Percentiles rank a stretch among this genome's conserved stretches.
These are phyloP conservation scores for Russula ochroleuca DNA, from an alignment of 768 basidiomycete genomes.

Conservation along the genomic window DNA sequence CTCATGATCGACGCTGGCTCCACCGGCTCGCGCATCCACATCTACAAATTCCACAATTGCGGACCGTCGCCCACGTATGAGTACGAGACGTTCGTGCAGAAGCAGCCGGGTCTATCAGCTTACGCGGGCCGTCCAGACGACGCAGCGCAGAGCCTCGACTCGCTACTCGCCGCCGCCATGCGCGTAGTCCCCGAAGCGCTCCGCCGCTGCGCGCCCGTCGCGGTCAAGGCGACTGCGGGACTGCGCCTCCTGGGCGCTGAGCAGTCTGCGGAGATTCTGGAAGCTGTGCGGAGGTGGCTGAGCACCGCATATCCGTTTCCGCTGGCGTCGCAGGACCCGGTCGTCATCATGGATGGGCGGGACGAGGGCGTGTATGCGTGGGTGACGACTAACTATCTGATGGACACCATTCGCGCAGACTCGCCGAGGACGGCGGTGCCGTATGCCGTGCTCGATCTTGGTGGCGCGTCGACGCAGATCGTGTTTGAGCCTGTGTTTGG, in stretches of 20 bases:
- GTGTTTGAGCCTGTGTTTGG: slow-evolving; percentile 84
- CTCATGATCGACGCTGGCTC: slow-evolving; percentile 99
- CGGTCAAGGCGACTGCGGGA: slow-evolving; percentile 92
- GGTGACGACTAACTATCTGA: slow-evolving; percentile 95
- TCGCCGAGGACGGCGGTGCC: slow-evolving; percentile 46
- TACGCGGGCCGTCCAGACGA: slow-evolving; percentile 55
- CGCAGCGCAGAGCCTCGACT: slow-evolving; percentile 77
- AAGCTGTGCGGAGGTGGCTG: slow-evolving; percentile 62
- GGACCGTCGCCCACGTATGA: slow-evolving; percentile 70
- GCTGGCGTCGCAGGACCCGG: slow-evolving; percentile 55
- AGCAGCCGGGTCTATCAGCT: slow-evolving; percentile 71
- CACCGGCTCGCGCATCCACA: slow-evolving; percentile 93
- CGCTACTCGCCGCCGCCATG: slow-evolving; percentile 75
- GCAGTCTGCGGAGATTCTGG: slow-evolving; percentile 67
- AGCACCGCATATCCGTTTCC: slow-evolving; percentile 63
- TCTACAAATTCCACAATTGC: slow-evolving; percentile 98
- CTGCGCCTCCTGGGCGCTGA: slow-evolving; percentile 62
- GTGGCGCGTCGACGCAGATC: slow-evolving; percentile 96
- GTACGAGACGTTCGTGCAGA: slow-evolving; percentile 88
- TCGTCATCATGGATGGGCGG: slow-evolving; percentile 89
- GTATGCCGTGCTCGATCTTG: slow-evolving; percentile 92
- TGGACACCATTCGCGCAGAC: slow-evolving; percentile 63
- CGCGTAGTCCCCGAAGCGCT: slow-evolving; percentile 66
- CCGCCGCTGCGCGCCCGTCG: slow-evolving; percentile 74
- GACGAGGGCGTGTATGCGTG: slow-evolving; percentile 99